A percentile compares a stretch with the other conserved stretches of the same genome.
Evolutionary conservation across 1,284 basidiomycete genomes (phyloP).

Genomic region (Melampsora larici-populina): DNA sequence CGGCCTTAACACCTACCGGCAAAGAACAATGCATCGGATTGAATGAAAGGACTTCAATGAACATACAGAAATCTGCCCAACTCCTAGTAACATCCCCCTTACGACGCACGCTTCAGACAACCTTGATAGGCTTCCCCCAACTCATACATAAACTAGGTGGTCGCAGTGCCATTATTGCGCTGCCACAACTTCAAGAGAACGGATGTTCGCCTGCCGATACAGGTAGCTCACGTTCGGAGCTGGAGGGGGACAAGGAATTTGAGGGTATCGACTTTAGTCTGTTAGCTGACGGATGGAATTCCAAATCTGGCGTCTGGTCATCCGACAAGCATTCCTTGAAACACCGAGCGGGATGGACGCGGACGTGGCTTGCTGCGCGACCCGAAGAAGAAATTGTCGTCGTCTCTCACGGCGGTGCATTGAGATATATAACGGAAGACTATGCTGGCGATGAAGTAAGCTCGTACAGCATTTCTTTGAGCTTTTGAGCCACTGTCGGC

Average conservation of each 20-base stretch:
- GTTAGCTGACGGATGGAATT: slow-evolving; percentile 34
- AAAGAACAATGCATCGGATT: slow-evolving; percentile 24
- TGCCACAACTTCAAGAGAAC: slow-evolving; percentile 38
- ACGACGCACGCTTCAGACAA: slow-evolving; percentile 34
- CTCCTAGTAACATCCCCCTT: slow-evolving; percentile 29
- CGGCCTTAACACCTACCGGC: slow-evolving; percentile 22
- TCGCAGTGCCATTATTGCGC: slow-evolving; percentile 16
- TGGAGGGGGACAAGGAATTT: slow-evolving; percentile 26
- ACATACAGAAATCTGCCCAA: slow-evolving; percentile 27
- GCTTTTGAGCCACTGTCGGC: not conserved
- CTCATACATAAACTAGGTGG: slow-evolving; percentile 28
- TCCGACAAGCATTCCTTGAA: slow-evolving; percentile 17
- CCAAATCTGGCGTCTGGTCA: slow-evolving; percentile 39
- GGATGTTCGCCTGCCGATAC: slow-evolving; percentile 34
- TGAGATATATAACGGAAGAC: slow-evolving; percentile 37
- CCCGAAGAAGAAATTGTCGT: slow-evolving; percentile 38
- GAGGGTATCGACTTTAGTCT: slow-evolving; percentile 32
- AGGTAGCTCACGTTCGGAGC: slow-evolving; percentile 18
- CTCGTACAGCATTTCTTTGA: not conserved
- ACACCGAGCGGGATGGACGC: slow-evolving; percentile 32
- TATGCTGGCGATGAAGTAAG: slow-evolving; percentile 22
- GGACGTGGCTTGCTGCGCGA: slow-evolving; percentile 27
- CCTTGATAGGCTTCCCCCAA: slow-evolving; percentile 10
- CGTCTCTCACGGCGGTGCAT: slow-evolving; percentile 37
- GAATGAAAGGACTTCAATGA: not conserved